A percentile compares a stretch with the other conserved stretches of the same genome.
Evolutionary conservation across 2,329 filamentous ascomycete genomes (phyloP).

Genomic region (Clarireedia paspali): DNA sequence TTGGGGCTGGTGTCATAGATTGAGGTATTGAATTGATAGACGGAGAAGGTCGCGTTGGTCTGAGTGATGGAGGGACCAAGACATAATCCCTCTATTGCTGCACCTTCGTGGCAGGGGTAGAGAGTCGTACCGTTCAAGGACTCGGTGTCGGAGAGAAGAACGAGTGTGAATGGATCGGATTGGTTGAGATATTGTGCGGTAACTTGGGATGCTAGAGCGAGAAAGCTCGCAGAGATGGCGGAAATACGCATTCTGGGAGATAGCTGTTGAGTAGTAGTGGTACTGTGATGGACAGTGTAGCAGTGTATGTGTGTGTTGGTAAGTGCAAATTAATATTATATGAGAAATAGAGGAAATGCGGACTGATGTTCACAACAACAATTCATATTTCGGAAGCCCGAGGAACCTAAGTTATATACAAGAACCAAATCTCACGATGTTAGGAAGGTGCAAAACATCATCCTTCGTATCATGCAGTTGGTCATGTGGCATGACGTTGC

Average conservation of each 20-base stretch:
- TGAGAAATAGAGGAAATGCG: not conserved
- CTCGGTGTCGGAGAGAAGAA: slow-evolving; percentile 32
- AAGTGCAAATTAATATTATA: not conserved
- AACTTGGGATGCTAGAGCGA: slow-evolving; percentile 16
- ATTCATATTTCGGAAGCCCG: no score
- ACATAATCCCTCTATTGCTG: slow-evolving; percentile 40
- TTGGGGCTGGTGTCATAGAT: slow-evolving; percentile 10
- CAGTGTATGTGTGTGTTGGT: not conserved
- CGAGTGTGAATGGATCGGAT: slow-evolving; percentile 37
- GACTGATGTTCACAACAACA: no score
- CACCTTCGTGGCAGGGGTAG: slow-evolving; percentile 39
- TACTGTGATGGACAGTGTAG: no score
- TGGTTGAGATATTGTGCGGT: slow-evolving; percentile 28
- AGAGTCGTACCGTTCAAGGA: slow-evolving; percentile 33
- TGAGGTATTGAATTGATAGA: slow-evolving; percentile 22
- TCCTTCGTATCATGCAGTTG: no score
- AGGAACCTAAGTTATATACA: no score
- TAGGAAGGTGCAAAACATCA: no score
- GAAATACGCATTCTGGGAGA: slow-evolving; percentile 17
- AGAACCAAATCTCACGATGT: no score
- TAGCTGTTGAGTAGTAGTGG: not conserved
- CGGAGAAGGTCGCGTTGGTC: slow-evolving; percentile 14
- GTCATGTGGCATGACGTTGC: no score
- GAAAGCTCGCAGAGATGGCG: slow-evolving; percentile 13
- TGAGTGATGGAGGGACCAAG: slow-evolving; percentile 18